phyloP scores from a whole-genome alignment of 495 filamentous ascomycete species.

The Beverwykella pulmonaria region DNA sequence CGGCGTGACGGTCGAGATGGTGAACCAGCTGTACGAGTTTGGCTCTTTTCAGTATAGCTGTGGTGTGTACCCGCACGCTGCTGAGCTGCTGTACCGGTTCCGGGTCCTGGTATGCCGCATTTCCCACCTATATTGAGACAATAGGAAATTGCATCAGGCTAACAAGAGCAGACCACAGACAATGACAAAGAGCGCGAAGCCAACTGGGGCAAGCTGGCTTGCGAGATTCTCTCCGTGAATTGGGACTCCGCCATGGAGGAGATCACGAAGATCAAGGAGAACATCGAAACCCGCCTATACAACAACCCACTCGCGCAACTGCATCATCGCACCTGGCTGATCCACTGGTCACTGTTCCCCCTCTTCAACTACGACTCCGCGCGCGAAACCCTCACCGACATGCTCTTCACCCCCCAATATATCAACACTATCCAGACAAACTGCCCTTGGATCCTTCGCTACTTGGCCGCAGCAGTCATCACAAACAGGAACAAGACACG shows the following conservation, averaged over 20 bases:
- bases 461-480: constrained; percentile 92
- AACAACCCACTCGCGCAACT: constrained; percentile 94
- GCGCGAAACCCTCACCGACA: constrained; percentile 85
- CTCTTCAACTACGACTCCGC: constrained; percentile 97
- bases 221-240: constrained; percentile 86
- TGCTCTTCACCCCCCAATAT: constrained; percentile 93
- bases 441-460: constrained; percentile 95
- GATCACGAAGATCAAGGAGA: constrained; percentile 88
- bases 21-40: constrained; percentile 89
- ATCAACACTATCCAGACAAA: constrained; percentile 99
- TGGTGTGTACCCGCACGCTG: constrained; percentile 84
- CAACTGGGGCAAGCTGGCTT: constrained; percentile 95
- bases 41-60: constrained; percentile 96
- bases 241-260: constrained; percentile 98
- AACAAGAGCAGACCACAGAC: constrained; percentile 69
- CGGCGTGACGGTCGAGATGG: constrained; percentile 89
- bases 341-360: constrained; percentile 98
- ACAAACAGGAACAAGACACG: constrained; percentile 84
- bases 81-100: constrained; percentile 92
- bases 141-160: constrained; percentile 3
- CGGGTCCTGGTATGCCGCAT: constrained; percentile 66
- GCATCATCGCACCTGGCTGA: constrained; percentile 90
- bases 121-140: neutral
- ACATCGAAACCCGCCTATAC: constrained; percentile 85
- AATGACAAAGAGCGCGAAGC: constrained; percentile 94